Conservation (phyloP, 2,329 filamentous ascomycete species). For the Thermoascus crustaceus region DNA sequence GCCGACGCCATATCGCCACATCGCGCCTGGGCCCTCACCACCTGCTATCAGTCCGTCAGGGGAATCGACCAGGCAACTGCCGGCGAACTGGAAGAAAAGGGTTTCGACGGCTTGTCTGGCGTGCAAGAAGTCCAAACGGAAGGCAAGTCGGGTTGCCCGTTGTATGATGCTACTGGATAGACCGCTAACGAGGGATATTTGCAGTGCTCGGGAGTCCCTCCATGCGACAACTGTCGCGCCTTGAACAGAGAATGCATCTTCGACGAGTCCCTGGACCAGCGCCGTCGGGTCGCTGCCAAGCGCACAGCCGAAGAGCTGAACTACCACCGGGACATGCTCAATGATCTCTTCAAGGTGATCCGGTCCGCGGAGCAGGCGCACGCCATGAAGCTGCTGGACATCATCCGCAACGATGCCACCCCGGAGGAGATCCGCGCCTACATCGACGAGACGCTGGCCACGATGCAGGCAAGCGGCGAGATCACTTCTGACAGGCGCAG, state of each 20-base stretch:
- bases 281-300: constrained; percentile 33
- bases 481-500: constrained; percentile 8
- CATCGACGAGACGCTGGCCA: constrained; percentile 23
- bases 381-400: constrained; percentile 21
- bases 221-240: constrained; percentile 32
- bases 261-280: constrained; percentile 53
- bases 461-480: constrained; percentile 9
- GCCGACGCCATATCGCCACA: constrained; percentile 15
- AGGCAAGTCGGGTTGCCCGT: no score
- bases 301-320: constrained; percentile 32
- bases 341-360: constrained; percentile 29
- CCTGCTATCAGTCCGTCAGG: constrained; percentile 6
- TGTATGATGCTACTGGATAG: no score
- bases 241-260: constrained; percentile 40
- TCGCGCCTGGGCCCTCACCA: constrained; percentile 19
- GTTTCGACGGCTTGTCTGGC: constrained; percentile 33
- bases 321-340: constrained; percentile 31
- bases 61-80: constrained; percentile 6
- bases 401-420: constrained; percentile 28
- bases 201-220: constrained; percentile 30
- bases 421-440: constrained; percentile 28
- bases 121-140: constrained; percentile 35
- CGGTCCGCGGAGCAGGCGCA: constrained; percentile 24
- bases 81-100: constrained; percentile 24
- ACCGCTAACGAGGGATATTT: constrained; percentile 1